phyloP scores from a whole-genome alignment of 345 rosid genomes.

The Syzygium grande region DNA sequence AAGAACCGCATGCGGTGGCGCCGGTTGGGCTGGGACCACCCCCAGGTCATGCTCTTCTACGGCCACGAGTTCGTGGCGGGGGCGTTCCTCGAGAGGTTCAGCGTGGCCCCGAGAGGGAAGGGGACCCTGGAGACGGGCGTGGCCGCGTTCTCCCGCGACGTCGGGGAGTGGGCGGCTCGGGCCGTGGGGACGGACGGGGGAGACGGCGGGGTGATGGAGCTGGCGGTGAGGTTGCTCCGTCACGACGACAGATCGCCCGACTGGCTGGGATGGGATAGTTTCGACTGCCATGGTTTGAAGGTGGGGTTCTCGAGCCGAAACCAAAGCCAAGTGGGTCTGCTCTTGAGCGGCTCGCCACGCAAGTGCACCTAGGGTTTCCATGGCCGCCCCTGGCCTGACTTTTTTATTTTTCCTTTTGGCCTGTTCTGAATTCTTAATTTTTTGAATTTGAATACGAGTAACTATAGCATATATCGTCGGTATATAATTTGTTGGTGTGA shows the following conservation, averaged over 20 bases:
- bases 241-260: background rate
- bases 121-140: background rate
- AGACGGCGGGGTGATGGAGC: background rate
- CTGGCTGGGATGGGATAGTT: background rate
- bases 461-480: background rate
- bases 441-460: background rate
- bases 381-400: background rate
- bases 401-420: background rate
- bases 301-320: background rate
- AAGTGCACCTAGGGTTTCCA: background rate
- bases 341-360: background rate
- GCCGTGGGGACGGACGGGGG: background rate
- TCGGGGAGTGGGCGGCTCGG: background rate
- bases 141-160: background rate
- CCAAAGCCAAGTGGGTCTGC: background rate
- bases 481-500: background rate
- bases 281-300: background rate
- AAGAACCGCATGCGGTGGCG: background rate
- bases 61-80: background rate
- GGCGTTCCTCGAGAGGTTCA: background rate
- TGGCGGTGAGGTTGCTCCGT: background rate
- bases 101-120: background rate
- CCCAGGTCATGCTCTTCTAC: background rate
- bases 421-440: background rate
- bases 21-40: background rate